Percentiles rank a stretch among this genome's conserved stretches.
phyloP scores from a whole-genome alignment of 176 grass and related monocot species.

The Zea mays region Zm-B73-REFERENCE-NAM-5.0 NC_050096.1:215281001-215281500 shows the following conservation, averaged over 20 bases:
- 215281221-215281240: slow-evolving; percentile 96
- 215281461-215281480: slow-evolving; percentile 93
- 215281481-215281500: slow-evolving; percentile 94
- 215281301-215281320: not conserved
- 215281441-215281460: slow-evolving; percentile 88
- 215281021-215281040: slow-evolving; percentile 92
- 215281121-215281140: slow-evolving; percentile 97
- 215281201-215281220: slow-evolving; percentile 92
- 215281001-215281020: slow-evolving; percentile 78
- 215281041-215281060: slow-evolving; percentile 90
- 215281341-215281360: slow-evolving; percentile 28
- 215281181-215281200: slow-evolving; percentile 78
- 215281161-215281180: slow-evolving; percentile 93
- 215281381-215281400: slow-evolving; percentile 77
- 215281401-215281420: slow-evolving; percentile 94
- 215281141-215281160: slow-evolving; percentile 63
- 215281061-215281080: slow-evolving; percentile 75
- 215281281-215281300: slow-evolving; percentile 67
- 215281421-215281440: slow-evolving; percentile 74
- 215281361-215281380: too few relatives aligned
- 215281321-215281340: too few relatives aligned
- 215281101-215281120: slow-evolving; percentile 80
- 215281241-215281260: slow-evolving; percentile 84
- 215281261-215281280: slow-evolving; percentile 83
- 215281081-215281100: slow-evolving; percentile 83